A percentile compares a stretch with the other conserved stretches of the same genome.
Evolutionary conservation across 768 basidiomycete species (phyloP).

Genomic region (Russula sp.): DNA sequence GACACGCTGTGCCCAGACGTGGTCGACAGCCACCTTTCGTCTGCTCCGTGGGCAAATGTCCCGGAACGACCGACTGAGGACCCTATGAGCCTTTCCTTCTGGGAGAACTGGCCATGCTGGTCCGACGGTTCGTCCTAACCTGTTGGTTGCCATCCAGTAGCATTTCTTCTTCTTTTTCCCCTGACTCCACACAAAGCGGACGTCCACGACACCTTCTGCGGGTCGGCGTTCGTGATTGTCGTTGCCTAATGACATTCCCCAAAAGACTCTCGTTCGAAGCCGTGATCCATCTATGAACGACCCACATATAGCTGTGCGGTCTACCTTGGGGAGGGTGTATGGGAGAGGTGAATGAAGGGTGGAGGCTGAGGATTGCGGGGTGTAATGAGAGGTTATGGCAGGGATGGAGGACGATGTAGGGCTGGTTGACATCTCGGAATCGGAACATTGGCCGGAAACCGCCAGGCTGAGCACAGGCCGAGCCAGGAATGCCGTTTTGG

Average conservation of each 20-base stretch:
- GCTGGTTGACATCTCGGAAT: not conserved
- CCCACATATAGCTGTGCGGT: slow-evolving; percentile 61
- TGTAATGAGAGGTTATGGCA: slow-evolving; percentile 23
- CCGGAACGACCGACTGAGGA: slow-evolving; percentile 6
- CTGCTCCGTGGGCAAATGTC: not conserved
- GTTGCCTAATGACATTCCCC: slow-evolving; percentile 37
- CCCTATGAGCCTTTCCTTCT: not conserved
- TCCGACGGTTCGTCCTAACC: slow-evolving; percentile 1
- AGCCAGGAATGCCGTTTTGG: slow-evolving; percentile 22
- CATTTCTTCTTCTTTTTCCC: slow-evolving; percentile 30
- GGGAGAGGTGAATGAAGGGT: slow-evolving; percentile 53
- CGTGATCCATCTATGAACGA: slow-evolving; percentile 73
- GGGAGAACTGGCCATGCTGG: not conserved
- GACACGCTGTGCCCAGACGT: slow-evolving; percentile 17
- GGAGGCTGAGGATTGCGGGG: slow-evolving; percentile 56
- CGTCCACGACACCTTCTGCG: slow-evolving; percentile 40
- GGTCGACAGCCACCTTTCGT: slow-evolving; percentile 12
- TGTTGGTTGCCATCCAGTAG: not conserved
- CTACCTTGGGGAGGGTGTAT: slow-evolving; percentile 32
- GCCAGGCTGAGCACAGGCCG: too few relatives aligned
- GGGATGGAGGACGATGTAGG: slow-evolving; percentile 6
- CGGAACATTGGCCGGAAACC: slow-evolving; percentile 11
- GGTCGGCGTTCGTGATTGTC: slow-evolving; percentile 8
- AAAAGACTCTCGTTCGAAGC: slow-evolving; percentile 39
- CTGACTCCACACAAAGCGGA: slow-evolving; percentile 75